phyloP scores from a whole-genome alignment of 2,329 filamentous ascomycete genomes.

The Diaporthe australafricana region DNA sequence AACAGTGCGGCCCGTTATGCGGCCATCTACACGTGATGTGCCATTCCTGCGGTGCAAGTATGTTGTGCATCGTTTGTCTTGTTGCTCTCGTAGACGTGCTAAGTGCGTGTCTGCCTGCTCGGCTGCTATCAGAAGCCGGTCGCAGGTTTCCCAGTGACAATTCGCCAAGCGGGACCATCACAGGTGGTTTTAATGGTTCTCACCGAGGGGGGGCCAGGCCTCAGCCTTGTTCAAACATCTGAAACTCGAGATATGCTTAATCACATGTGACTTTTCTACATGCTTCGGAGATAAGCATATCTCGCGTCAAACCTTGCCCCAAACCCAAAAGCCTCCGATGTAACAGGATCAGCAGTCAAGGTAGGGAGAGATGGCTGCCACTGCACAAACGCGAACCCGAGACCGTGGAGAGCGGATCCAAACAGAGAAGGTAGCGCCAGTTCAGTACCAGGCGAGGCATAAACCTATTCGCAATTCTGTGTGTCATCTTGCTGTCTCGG shows the following conservation, averaged over 20 bases:
- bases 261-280: not conserved
- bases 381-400: not conserved
- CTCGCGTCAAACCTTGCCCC: not conserved
- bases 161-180: not conserved
- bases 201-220: not conserved
- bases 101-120: too few relatives aligned
- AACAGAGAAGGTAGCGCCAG: not conserved
- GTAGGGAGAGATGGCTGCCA: not conserved
- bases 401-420: too few relatives aligned
- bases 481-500: not conserved
- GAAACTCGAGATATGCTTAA: conserved; percentile 11
- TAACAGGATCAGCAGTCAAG: not conserved
- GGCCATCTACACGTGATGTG: conserved; percentile 44
- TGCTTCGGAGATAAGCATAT: not conserved
- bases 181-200: too few relatives aligned
- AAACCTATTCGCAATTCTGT: not conserved
- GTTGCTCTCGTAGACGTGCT: not conserved
- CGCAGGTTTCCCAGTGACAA: not conserved
- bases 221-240: not conserved
- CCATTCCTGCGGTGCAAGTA: conserved; percentile 45
- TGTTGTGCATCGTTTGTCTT: conserved; percentile 46
- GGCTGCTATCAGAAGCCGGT: not conserved
- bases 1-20: conserved; percentile 42
- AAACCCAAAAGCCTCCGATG: not conserved
- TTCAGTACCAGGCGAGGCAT: not conserved